A percentile compares a stretch with the other conserved stretches of the same genome.
These are phyloP conservation scores for Glycine soja DNA, from an alignment of 306 rosid genomes.

Conservation along the genomic window DNA sequence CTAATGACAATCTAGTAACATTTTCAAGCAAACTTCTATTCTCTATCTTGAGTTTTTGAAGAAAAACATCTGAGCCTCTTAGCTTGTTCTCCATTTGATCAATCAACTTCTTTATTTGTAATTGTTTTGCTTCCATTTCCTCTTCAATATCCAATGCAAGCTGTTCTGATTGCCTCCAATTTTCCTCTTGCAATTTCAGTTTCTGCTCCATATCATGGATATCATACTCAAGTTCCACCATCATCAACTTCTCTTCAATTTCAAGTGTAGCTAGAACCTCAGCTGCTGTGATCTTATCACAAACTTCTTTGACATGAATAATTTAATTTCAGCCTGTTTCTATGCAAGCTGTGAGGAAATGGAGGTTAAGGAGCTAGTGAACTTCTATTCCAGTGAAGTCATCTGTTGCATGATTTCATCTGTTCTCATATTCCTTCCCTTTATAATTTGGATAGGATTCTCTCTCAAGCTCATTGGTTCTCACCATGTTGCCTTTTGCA, in stretches of 20 bases:
- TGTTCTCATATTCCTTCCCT: slow-evolving; percentile 37
- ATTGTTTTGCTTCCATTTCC: slow-evolving; percentile 57
- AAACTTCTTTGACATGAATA: slow-evolving; percentile 59
- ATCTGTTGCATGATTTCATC: slow-evolving; percentile 55
- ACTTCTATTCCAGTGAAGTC: slow-evolving; percentile 60
- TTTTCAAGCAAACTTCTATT: slow-evolving; percentile 66
- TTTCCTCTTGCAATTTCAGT: slow-evolving; percentile 59
- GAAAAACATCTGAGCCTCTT: slow-evolving; percentile 57
- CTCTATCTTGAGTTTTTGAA: slow-evolving; percentile 65
- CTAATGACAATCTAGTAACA: slow-evolving; percentile 59
- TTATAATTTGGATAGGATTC: slow-evolving; percentile 8
- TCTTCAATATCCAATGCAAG: slow-evolving; percentile 67
- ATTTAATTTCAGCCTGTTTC: slow-evolving; percentile 70
- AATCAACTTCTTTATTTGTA: slow-evolving; percentile 52
- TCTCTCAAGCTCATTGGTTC: slow-evolving; percentile 54
- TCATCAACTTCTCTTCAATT: slow-evolving; percentile 72
- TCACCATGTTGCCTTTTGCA: slow-evolving; percentile 24
- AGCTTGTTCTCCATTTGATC: slow-evolving; percentile 65
- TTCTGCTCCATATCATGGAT: slow-evolving; percentile 58
- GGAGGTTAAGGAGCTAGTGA: slow-evolving; percentile 55
- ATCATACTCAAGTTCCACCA: slow-evolving; percentile 69
- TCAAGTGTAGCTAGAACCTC: slow-evolving; percentile 66
- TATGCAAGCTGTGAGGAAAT: slow-evolving; percentile 62
- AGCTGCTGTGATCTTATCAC: slow-evolving; percentile 65
- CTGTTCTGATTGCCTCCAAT: slow-evolving; percentile 53